Percentiles rank a stretch among this genome's conserved stretches.
Evolutionary conservation across 176 grass and related monocot genomes (phyloP).

Genomic region (Otatea glauca): DNA sequence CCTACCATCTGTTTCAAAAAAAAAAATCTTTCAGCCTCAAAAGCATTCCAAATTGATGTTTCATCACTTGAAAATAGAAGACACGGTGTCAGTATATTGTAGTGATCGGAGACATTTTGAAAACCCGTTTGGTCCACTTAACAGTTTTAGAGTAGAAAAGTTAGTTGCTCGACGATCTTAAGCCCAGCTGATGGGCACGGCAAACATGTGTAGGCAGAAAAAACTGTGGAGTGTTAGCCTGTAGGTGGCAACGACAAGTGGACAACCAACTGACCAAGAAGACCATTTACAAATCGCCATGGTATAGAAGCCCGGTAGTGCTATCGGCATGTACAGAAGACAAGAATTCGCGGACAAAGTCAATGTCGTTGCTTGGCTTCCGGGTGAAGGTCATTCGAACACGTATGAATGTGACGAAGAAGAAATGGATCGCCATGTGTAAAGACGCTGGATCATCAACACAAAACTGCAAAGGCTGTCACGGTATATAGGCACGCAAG

Average conservation of each 20-base stretch:
- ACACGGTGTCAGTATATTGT: too few species aligned
- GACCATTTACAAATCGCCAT: not conserved
- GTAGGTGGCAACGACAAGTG: conserved; percentile 4
- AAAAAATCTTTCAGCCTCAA: too few species aligned
- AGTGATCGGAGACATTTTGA: too few species aligned
- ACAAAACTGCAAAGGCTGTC: not conserved
- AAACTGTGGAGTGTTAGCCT: not conserved
- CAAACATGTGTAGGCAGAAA: too few species aligned
- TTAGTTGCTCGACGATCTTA: too few species aligned
- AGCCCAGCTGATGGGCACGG: too few species aligned
- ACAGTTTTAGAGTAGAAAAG: too few species aligned
- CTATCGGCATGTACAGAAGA: not conserved
- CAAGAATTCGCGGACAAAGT: not conserved
- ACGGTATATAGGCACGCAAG: too few species aligned
- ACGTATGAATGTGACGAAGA: not conserved
- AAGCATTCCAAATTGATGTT: too few species aligned
- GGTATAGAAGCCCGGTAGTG: not conserved
- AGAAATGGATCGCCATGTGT: conserved; percentile 4
- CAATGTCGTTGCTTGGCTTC: not conserved
- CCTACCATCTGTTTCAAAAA: too few species aligned
- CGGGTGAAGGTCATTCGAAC: not conserved
- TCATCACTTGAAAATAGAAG: too few species aligned
- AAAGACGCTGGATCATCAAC: not conserved
- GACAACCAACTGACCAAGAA: not conserved
- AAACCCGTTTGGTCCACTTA: too few species aligned